Percentiles rank a stretch among this genome's conserved stretches.
Evolutionary conservation across 371 early-diverging fungal genomes (phyloP).

Genomic region (Mucor mucedo): DNA sequence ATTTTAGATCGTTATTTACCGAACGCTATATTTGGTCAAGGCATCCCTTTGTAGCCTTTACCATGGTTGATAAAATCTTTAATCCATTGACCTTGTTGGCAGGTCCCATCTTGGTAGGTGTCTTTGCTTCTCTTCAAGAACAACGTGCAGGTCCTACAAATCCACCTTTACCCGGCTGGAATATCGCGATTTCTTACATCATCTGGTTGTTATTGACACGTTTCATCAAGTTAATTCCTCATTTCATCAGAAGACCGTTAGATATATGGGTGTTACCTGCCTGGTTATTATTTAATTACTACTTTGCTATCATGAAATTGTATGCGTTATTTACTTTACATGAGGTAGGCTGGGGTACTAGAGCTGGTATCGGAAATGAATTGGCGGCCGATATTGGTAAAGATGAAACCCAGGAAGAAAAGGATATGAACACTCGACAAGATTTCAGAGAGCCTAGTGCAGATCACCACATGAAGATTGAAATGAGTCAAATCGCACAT

Average conservation of each 20-base stretch:
- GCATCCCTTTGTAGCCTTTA: conserved; percentile 76
- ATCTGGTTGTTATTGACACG: conserved; percentile 72
- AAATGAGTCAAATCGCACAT: conserved; percentile 30
- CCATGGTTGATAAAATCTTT: conserved; percentile 79
- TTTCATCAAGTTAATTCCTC: conserved; percentile 74
- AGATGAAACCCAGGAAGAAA: conserved; percentile 12
- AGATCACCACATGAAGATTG: conserved; percentile 31
- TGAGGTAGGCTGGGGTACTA: conserved; percentile 78
- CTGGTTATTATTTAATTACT: conserved; percentile 73
- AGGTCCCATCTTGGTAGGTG: conserved; percentile 67
- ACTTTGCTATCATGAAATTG: conserved; percentile 75
- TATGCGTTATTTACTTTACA: conserved; percentile 76
- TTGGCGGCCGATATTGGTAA: conserved; percentile 49
- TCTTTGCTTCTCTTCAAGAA: conserved; percentile 40
- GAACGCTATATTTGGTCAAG: conserved; percentile 70
- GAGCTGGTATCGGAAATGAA: conserved; percentile 57
- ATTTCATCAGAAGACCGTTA: conserved; percentile 68
- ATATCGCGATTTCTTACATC: conserved; percentile 64
- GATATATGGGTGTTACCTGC: conserved; percentile 70
- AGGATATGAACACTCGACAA: background rate
- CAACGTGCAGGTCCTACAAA: conserved; percentile 33
- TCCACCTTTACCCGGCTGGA: conserved; percentile 58
- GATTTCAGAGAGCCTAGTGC: background rate
- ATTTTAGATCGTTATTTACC: conserved; percentile 67
- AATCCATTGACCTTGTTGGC: conserved; percentile 76